phyloP scores from a whole-genome alignment of 1,284 basidiomycete genomes.

The Dichomitus squalens region DNA sequence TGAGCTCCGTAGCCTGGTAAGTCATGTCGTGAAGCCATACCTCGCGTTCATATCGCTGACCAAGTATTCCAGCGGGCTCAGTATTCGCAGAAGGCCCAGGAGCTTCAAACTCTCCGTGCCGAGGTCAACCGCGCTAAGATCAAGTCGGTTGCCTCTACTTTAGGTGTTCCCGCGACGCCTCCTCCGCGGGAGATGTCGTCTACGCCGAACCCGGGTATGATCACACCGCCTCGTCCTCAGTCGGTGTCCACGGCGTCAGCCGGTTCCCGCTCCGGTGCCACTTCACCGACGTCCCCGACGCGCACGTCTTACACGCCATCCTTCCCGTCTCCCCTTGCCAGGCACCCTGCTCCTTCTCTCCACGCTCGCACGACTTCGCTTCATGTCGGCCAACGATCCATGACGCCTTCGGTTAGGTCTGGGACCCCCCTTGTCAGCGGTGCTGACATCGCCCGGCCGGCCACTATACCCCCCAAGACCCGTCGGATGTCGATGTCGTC shows the following conservation, averaged over 20 bases:
- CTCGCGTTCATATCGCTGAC: constrained; percentile 21
- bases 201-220: constrained; percentile 19
- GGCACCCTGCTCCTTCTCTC: constrained; percentile 29
- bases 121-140: constrained; percentile 55
- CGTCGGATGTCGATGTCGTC: constrained; percentile 32
- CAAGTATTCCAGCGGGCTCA: constrained; percentile 49
- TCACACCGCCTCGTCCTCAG: constrained; percentile 32
- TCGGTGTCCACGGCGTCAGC: constrained; percentile 26
- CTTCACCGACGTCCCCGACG: constrained; percentile 34
- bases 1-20: constrained; percentile 67
- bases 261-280: constrained; percentile 32
- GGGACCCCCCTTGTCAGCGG: constrained; percentile 29
- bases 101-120: constrained; percentile 64
- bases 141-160: constrained; percentile 23
- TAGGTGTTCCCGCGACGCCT: constrained; percentile 26
- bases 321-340: constrained; percentile 31
- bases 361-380: constrained; percentile 30
- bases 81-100: constrained; percentile 68
- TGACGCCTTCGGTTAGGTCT: constrained; percentile 32
- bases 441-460: constrained; percentile 27
- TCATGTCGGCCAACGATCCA: constrained; percentile 26
- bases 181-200: constrained; percentile 24
- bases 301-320: constrained; percentile 27
- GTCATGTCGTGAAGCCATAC: constrained; percentile 37
- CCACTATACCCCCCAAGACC: constrained; percentile 30